Evolutionary conservation across 192 early-diverging fungal genomes (phyloP).

Genomic region (Linnemannia schmuckeri): DNA sequence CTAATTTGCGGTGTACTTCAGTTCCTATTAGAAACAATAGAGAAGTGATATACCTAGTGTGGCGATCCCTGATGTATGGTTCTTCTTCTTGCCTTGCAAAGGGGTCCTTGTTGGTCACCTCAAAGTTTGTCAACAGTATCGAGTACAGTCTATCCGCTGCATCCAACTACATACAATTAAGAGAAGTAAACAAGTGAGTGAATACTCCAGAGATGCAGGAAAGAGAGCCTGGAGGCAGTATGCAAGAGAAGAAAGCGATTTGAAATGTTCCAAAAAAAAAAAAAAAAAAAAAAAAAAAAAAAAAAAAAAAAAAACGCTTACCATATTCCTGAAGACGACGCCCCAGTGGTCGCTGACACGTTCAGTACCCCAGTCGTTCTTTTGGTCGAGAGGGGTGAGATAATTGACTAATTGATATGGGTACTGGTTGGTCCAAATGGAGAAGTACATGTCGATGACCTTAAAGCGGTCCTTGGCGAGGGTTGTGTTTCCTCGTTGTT

Average conservation of each 20-base stretch:
- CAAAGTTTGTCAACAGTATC: slow-evolving; percentile 55
- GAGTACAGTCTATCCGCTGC: slow-evolving; percentile 61
- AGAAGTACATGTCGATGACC: slow-evolving; percentile 67
- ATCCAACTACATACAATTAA: slow-evolving; percentile 60
- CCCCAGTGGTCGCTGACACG: slow-evolving; percentile 61
- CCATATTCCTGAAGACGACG: slow-evolving; percentile 63
- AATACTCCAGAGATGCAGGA: no score
- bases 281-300: no score
- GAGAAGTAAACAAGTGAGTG: no score
- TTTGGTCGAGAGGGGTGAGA: slow-evolving; percentile 57
- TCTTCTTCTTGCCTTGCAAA: slow-evolving; percentile 60
- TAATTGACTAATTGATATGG: slow-evolving; percentile 67
- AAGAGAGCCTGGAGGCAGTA: no score
- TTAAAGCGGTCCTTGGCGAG: slow-evolving; percentile 62
- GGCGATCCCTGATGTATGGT: slow-evolving; percentile 59
- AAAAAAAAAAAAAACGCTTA: neutral
- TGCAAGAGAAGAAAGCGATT: neutral
- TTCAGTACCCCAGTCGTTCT: slow-evolving; percentile 58
- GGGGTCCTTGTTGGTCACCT: slow-evolving; percentile 56
- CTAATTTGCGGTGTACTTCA: no score
- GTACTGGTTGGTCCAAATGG: slow-evolving; percentile 73
- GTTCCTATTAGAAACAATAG: neutral
- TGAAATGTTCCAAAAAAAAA: neutral
- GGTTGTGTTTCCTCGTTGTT: slow-evolving; percentile 62
- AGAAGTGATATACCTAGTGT: slow-evolving; percentile 49